Conservation (phyloP, 1,284 basidiomycete species). For the Golubevia sp. region DNA sequence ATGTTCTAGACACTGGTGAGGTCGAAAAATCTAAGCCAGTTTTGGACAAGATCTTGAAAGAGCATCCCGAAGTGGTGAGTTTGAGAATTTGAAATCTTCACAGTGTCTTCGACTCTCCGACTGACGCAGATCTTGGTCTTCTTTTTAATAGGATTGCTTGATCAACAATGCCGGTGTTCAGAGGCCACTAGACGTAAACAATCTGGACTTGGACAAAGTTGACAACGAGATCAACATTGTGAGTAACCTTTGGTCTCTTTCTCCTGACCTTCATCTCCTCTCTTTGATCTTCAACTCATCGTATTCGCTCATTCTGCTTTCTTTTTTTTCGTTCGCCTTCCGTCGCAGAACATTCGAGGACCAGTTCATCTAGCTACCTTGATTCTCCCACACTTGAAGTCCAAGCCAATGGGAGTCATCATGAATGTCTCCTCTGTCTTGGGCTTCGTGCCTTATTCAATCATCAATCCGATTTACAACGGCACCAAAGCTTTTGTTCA, state of each 20-base stretch:
- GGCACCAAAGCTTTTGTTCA: conserved; percentile 44
- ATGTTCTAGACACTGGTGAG: conserved; percentile 61
- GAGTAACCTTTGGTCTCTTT: not conserved
- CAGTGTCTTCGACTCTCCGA: too few species aligned
- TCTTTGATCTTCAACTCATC: too few species aligned
- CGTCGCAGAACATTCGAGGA: conserved; percentile 43
- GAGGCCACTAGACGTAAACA: conserved; percentile 41
- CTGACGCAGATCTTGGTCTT: too few species aligned
- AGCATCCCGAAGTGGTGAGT: conserved; percentile 63
- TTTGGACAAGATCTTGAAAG: conserved; percentile 47
- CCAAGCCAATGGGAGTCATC: conserved; percentile 34
- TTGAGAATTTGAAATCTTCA: too few species aligned
- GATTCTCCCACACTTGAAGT: conserved; percentile 46
- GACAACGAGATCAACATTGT: conserved; percentile 46
- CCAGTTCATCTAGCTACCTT: conserved; percentile 44
- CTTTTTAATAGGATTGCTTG: too few species aligned
- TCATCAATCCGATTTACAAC: conserved; percentile 34
- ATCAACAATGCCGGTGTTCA: conserved; percentile 64
- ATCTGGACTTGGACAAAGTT: conserved; percentile 38
- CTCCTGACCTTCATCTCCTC: too few species aligned
- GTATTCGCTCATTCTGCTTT: too few species aligned
- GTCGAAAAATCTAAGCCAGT: conserved; percentile 47
- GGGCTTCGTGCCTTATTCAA: conserved; percentile 35
- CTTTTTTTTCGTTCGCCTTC: too few species aligned
- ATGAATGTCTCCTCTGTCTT: conserved; percentile 49